phyloP scores from a whole-genome alignment of 257 asterid genomes.

The Fraxinus anomala region DNA sequence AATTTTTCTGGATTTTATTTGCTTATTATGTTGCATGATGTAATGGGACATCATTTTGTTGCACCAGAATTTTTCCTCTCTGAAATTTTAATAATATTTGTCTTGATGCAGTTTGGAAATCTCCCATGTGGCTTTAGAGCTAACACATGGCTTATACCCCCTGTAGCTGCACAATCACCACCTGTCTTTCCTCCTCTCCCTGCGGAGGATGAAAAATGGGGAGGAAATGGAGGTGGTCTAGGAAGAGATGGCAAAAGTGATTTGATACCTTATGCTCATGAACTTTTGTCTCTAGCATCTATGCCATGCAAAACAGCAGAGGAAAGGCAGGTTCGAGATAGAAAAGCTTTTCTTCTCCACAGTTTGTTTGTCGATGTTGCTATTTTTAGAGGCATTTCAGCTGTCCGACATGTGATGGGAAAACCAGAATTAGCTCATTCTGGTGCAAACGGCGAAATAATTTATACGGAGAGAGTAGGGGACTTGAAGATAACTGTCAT shows the following conservation, averaged over 20 bases:
- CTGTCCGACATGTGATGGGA: conserved; percentile 67
- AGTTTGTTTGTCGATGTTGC: conserved; percentile 93
- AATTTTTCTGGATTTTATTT: conserved; percentile 11
- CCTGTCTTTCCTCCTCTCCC: conserved; percentile 82
- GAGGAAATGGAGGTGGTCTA: conserved; percentile 96
- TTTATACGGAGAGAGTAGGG: conserved; percentile 65
- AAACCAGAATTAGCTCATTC: conserved; percentile 53
- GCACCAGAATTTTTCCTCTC: conserved; percentile 8
- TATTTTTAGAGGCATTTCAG: conserved; percentile 77
- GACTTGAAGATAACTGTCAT: conserved; percentile 73
- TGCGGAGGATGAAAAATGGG: conserved; percentile 90
- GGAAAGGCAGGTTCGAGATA: conserved; percentile 91
- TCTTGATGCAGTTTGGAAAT: conserved; percentile 76
- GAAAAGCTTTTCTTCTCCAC: conserved; percentile 95
- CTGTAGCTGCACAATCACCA: conserved; percentile 73
- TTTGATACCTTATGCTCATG: conserved; percentile 80
- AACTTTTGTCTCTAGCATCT: conserved; percentile 72
- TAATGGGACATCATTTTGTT: conserved; percentile 19
- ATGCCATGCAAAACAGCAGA: conserved; percentile 97
- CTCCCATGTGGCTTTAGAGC: conserved; percentile 95
- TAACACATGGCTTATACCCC: conserved; percentile 97
- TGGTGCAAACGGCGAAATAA: conserved; percentile 35
- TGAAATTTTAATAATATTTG: conserved; percentile 3
- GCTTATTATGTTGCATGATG: conserved; percentile 11
- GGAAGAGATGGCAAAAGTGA: conserved; percentile 88